Conservation (phyloP, 2,329 filamentous ascomycete genomes). For the Leptodontidium sp. region DNA sequence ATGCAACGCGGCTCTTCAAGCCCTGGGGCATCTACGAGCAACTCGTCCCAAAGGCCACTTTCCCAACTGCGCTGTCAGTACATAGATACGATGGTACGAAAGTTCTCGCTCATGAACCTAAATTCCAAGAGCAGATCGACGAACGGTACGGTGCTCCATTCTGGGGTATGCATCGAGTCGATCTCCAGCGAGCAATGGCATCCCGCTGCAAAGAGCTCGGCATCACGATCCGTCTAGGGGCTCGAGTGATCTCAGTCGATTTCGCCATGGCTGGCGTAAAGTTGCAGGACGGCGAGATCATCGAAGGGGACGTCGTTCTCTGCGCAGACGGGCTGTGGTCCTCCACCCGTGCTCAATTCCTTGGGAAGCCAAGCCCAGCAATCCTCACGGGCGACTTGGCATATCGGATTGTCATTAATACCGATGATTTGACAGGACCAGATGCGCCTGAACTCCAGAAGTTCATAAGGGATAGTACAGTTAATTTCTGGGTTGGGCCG, state of each 20-base stretch:
- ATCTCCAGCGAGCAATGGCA: constrained; percentile 56
- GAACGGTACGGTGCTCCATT: constrained; percentile 45
- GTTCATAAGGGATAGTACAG: constrained; percentile 60
- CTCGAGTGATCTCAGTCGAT: constrained; percentile 46
- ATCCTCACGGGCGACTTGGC: constrained; percentile 70
- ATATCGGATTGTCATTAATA: constrained; percentile 65
- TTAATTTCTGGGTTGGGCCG: constrained; percentile 71
- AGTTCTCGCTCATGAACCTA: constrained; percentile 40
- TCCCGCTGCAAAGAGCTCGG: constrained; percentile 51
- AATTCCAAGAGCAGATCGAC: constrained; percentile 41
- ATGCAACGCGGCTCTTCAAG: constrained; percentile 44
- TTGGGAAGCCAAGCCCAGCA: constrained; percentile 57
- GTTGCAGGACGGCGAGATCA: constrained; percentile 43
- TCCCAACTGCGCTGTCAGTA: constrained; percentile 58
- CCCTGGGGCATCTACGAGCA: constrained; percentile 42
- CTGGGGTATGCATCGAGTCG: constrained; percentile 58
- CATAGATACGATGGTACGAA: constrained; percentile 59
- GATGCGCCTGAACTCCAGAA: constrained; percentile 54
- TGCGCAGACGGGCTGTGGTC: constrained; percentile 73
- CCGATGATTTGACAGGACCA: constrained; percentile 60
- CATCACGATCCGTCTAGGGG: constrained; percentile 50
- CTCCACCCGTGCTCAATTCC: constrained; percentile 58
- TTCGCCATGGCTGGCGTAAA: constrained; percentile 36
- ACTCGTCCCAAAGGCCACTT: constrained; percentile 42
- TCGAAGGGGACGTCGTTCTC: constrained; percentile 63